Evolutionary conservation across 1,284 basidiomycete genomes (phyloP), one percentile per base, ranked within the genome.

Genomic region (Coniferiporia sulphurascens): DNA sequence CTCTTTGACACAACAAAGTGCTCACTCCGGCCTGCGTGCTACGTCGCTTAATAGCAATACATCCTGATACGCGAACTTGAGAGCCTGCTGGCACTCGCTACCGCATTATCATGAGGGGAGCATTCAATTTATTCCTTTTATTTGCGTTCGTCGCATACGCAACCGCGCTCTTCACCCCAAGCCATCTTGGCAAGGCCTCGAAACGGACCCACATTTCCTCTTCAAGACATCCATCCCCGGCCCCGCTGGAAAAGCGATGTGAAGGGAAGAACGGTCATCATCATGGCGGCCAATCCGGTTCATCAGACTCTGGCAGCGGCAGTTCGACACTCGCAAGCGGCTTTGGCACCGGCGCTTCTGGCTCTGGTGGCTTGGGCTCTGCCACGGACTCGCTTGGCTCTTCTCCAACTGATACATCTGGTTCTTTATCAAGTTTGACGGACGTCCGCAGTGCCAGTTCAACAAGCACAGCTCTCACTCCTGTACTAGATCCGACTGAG

Each of bases 81-180:
- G 41, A 43, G 41, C 41, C 41, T n/a, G n/a, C 10, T 43, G n/a
- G n/a, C 41, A n/a, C 3, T 43, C 12, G 21, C 35, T 17, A 32
- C 48, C n/a, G 27, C 27, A 27, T 22, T 17, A 49, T 32, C 21
- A 56, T 56, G 55, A 56, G 32, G 34, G 48, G 55, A 45, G 38
- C 55, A 6, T 12, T 50, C 35, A 21, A 17, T 34, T 21, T 56
- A 22, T 36, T 56, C 34, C 34, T 56, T 34, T 49, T 56, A 17
- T 56, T 15, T 32, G 46, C 46, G 9, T 46, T 56, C 46, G 17
- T 56, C 46, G 32, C 55, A 38, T 36, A 44, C 15, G 36, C 46
- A 22, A 35, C 22, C 34, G 48, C 55, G 15, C 55, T 56, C 35
- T 38, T 56, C 46, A 56, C 46, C 7, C 55, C 46, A 8, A 56